Evolutionary conservation across 2,329 filamentous ascomycete genomes (phyloP), one percentile per base, ranked within the genome.

Genomic region (Diaporthe eres): DNA sequence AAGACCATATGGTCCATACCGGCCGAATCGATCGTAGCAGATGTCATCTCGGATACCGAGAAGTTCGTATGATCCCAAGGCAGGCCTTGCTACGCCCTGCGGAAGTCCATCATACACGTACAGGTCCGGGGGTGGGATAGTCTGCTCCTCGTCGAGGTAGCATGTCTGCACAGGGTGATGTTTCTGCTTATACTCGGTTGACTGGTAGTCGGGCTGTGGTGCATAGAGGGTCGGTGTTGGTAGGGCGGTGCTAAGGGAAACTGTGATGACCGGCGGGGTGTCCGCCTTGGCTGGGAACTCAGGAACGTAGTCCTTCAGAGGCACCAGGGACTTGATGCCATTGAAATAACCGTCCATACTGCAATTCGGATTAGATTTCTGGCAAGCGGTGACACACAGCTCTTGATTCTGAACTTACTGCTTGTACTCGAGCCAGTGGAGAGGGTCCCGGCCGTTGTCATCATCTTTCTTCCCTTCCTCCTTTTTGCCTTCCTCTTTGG

Each of bases 11-110:
- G 95, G 93, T 0, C 95, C 95, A 51, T 96, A 90, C 63, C 95
- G 91, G 25, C 95, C 94, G 81, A 95, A 97, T 8, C 95, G 91
- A 81, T 98, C 95, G 82, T 97, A 98, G 84, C 95, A 98, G 19
- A 97, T 87, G 80, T 97, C 93, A 77, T 95, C 90, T 31, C 92
- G 88, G 55, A 98, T 84, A 0, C 94, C 95, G 6, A 98, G 85
- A 61, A 95, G 82, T 19, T 91, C 88, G 81, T 97, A 93, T 0
- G 94, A 96, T 4, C 95, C 95, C 79, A 97, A 90, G 1, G 92
- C 90, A 3, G 94, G 91, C 70, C 95, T 92, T 0, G 95, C 94
- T 84, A 95, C 94, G 17, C 94, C 94, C 79, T 93, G 89, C 1
- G 94, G 92, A 9, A 97, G 86, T 12, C 94, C 94, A 2, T 88